Percentiles rank a stretch among this genome's conserved stretches.
phyloP scores from a whole-genome alignment of 2,329 filamentous ascomycete genomes.

The Penicillium sp. region DNA sequence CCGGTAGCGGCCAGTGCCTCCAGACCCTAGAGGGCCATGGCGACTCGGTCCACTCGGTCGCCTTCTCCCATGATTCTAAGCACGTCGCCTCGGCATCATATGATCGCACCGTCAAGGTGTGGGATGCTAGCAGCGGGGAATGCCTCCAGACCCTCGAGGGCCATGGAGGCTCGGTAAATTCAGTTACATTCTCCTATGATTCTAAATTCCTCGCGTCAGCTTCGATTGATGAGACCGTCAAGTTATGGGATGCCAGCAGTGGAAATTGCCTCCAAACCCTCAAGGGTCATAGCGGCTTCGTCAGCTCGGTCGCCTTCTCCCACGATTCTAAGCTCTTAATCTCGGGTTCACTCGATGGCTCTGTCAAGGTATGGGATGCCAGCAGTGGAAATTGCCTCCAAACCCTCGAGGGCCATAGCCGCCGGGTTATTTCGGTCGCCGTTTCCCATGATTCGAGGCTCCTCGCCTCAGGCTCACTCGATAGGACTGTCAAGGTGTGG shows the following conservation, averaged over 20 bases:
- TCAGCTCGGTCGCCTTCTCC: background rate
- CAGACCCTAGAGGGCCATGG: background rate
- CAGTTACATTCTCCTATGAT: background rate
- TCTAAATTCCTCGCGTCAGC: background rate
- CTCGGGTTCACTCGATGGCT: slow-evolving; percentile 4
- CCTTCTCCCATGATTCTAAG: background rate
- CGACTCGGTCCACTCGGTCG: background rate
- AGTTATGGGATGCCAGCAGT: background rate
- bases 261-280: background rate
- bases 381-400: background rate
- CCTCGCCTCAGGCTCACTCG: background rate
- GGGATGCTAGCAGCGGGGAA: background rate
- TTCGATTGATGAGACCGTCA: background rate
- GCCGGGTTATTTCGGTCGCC: background rate
- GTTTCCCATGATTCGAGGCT: background rate
- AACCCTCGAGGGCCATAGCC: background rate
- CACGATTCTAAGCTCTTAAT: background rate
- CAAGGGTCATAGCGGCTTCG: background rate
- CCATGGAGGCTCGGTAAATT: background rate
- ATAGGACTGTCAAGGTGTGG: slow-evolving; percentile 10
- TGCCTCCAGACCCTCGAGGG: background rate
- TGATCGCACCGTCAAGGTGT: background rate
- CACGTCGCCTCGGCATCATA: background rate
- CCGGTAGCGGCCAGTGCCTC: background rate
- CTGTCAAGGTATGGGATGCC: slow-evolving; percentile 10